Evolutionary conservation across 331 rosid species (phyloP).

Genomic region (Rhamnella rubrinervis): DNA sequence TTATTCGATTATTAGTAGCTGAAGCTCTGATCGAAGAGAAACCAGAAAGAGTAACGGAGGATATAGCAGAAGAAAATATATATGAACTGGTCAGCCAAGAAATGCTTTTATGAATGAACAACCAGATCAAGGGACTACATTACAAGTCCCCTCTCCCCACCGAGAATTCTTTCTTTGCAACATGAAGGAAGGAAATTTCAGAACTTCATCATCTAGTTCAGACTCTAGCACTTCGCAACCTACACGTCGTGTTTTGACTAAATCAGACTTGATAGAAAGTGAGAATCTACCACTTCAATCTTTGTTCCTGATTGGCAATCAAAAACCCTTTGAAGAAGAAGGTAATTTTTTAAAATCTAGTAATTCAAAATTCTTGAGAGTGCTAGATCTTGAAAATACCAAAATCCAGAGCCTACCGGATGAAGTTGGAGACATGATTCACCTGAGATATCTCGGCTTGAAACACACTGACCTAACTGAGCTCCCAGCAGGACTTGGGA

Average conservation of each 20-base stretch:
- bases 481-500: constrained; percentile 20
- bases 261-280: constrained; percentile 6
- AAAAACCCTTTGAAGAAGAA: constrained; percentile 10
- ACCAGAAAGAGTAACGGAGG: constrained; percentile 21
- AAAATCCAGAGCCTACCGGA: constrained; percentile 18
- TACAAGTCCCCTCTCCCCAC: constrained; percentile 2
- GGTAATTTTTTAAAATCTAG: constrained; percentile 8
- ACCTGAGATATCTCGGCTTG: constrained; percentile 22
- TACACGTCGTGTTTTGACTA: constrained; percentile 1
- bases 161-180: constrained; percentile 14
- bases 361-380: constrained; percentile 18
- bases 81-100: constrained; percentile 20
- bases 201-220: neutral
- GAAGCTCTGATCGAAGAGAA: constrained; percentile 22
- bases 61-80: constrained; percentile 20
- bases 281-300: constrained; percentile 15
- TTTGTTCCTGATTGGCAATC: constrained; percentile 16
- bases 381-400: constrained; percentile 23
- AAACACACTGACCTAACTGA: constrained; percentile 21
- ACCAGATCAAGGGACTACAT: neutral
- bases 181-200: constrained; percentile 21
- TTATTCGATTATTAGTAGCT: constrained; percentile 28
- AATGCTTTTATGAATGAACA: constrained; percentile 14
- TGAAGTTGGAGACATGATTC: constrained; percentile 24
- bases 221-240: neutral